Evolutionary conservation across 129 eudicot genomes (phyloP).

Genomic region (Logfia minima): DNA sequence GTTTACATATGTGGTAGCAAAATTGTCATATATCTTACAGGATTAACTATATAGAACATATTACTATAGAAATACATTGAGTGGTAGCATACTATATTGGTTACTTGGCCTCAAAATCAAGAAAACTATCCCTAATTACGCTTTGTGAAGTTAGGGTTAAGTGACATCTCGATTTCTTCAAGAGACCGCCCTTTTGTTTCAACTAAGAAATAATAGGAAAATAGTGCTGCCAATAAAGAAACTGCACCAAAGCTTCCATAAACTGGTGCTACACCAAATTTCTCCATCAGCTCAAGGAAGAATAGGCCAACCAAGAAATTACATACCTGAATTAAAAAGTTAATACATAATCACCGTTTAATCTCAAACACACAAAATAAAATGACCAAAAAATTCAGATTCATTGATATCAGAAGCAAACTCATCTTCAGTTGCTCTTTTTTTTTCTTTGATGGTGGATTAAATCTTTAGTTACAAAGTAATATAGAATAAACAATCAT

Average conservation of each 20-base stretch:
- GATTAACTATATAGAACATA: conserved; percentile 14
- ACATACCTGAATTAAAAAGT: conserved; percentile 45
- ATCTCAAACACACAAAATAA: conserved; percentile 11
- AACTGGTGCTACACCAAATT: conserved; percentile 73
- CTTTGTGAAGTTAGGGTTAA: conserved; percentile 38
- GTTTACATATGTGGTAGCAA: conserved; percentile 13
- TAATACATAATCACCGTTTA: conserved; percentile 14
- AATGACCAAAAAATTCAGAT: neutral
- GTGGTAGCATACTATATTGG: neutral
- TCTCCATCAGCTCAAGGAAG: conserved; percentile 72
- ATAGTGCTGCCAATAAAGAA: conserved; percentile 69
- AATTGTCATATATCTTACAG: neutral
- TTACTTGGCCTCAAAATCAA: neutral
- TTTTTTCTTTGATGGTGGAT: neutral
- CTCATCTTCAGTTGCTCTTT: neutral
- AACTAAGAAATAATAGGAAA: conserved; percentile 56
- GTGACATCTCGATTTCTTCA: conserved; percentile 84
- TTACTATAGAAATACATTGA: neutral
- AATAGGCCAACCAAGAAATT: conserved; percentile 81
- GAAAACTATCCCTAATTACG: conserved; percentile 16
- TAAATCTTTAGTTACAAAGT: neutral
- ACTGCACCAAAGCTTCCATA: conserved; percentile 70
- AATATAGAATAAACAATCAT: neutral
- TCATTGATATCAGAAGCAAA: neutral
- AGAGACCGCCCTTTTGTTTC: conserved; percentile 91